These are phyloP conservation scores for Phialemoniopsis sp. DNA, from an alignment of 2,329 filamentous ascomycete genomes.

Conservation along the genomic window DNA sequence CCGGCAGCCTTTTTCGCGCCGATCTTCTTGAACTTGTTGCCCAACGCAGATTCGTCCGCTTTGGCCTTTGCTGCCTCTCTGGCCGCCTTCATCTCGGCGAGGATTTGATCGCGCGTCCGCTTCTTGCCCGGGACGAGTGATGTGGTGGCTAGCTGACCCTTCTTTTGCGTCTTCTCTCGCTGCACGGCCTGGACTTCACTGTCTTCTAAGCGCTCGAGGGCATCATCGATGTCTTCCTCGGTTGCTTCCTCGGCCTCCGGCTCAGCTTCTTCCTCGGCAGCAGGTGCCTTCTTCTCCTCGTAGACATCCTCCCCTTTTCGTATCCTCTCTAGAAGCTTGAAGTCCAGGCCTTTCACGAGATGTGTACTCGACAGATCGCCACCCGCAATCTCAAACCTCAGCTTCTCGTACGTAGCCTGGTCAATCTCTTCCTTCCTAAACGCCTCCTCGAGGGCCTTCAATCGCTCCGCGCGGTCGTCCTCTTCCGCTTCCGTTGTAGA, in stretches of 20 bases:
- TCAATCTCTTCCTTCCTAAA: slow-evolving; percentile 84
- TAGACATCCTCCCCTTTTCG: slow-evolving; percentile 66
- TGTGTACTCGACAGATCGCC: slow-evolving; percentile 79
- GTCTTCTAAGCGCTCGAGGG: slow-evolving; percentile 55
- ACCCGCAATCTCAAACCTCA: slow-evolving; percentile 74
- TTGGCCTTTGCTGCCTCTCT: slow-evolving; percentile 55
- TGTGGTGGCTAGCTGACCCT: slow-evolving; percentile 54
- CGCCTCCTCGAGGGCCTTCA: slow-evolving; percentile 77
- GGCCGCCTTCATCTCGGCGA: slow-evolving; percentile 63
- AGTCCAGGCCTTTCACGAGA: slow-evolving; percentile 88
- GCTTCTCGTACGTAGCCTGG: slow-evolving; percentile 68
- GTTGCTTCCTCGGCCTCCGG: slow-evolving; percentile 21
- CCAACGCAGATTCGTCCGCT: slow-evolving; percentile 44
- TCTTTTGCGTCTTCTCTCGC: slow-evolving; percentile 52
- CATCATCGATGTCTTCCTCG: slow-evolving; percentile 58
- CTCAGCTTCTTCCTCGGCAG: slow-evolving; percentile 48
- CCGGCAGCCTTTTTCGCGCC: slow-evolving; percentile 48
- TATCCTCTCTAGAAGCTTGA: slow-evolving; percentile 69
- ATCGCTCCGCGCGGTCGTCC: slow-evolving; percentile 55
- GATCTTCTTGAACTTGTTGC: slow-evolving; percentile 62
- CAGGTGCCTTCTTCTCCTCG: slow-evolving; percentile 26
- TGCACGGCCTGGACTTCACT: slow-evolving; percentile 48
- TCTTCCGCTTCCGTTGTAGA: slow-evolving; percentile 50
- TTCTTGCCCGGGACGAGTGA: slow-evolving; percentile 53
- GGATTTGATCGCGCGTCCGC: slow-evolving; percentile 60